These are phyloP conservation scores for Vanilla planifolia DNA, from an alignment of 106 monocot species.

Conservation along the genomic window DNA sequence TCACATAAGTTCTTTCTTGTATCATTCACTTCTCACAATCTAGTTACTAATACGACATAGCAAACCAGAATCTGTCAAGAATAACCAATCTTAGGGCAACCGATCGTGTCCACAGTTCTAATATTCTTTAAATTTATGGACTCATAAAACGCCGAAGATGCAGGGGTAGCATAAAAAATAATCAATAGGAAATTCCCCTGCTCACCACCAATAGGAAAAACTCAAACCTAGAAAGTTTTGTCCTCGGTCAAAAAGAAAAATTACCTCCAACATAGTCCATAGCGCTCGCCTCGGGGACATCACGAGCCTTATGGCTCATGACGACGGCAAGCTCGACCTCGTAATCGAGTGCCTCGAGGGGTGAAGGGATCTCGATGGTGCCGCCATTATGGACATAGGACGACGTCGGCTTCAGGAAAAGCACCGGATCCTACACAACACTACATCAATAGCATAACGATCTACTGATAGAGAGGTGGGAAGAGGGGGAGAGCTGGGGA, in stretches of 20 bases:
- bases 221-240: no score
- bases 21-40: no score
- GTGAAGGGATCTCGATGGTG: slow-evolving; percentile 79
- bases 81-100: no score
- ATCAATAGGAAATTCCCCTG: no score
- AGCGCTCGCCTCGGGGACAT: slow-evolving; percentile 51
- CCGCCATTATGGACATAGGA: slow-evolving; percentile 79
- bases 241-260: not conserved
- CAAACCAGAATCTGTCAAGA: no score
- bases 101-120: no score
- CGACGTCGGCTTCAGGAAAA: slow-evolving; percentile 96
- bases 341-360: slow-evolving; percentile 71
- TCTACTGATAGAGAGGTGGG: not conserved
- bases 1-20: no score
- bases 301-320: slow-evolving; percentile 64
- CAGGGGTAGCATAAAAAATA: no score
- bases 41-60: no score
- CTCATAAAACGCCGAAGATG: no score
- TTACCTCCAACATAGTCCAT: slow-evolving; percentile 92
- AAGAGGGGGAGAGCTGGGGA: not conserved
- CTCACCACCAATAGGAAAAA: no score
- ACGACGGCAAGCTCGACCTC: slow-evolving; percentile 97
- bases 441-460: not conserved
- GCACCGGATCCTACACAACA: slow-evolving; percentile 67
- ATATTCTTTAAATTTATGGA: no score